Evolutionary conservation across 2,329 filamentous ascomycete species (phyloP).

Genomic region (Sordariomycetes sp.): DNA sequence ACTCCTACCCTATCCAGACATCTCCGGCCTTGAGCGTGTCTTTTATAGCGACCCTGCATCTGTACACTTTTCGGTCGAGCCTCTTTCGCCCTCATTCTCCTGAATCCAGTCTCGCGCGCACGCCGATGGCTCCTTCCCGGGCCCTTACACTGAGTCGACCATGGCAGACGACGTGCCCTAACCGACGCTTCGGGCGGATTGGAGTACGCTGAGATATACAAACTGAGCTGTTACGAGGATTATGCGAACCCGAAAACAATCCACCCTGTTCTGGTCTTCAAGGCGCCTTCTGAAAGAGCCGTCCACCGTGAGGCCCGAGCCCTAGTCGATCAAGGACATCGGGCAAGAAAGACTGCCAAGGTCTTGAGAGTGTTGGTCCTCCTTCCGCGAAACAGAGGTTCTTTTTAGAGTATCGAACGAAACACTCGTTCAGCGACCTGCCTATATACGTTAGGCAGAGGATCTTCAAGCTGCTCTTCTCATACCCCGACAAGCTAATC

Average conservation of each 20-base stretch:
- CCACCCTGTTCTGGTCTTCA: not conserved
- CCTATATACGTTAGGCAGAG: constrained; percentile 14
- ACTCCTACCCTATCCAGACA: too few species aligned
- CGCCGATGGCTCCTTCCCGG: too few species aligned
- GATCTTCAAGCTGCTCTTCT: constrained; percentile 22
- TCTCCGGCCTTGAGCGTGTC: too few species aligned
- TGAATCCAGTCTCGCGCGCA: too few species aligned
- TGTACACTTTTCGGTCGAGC: too few species aligned
- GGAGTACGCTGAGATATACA: not conserved
- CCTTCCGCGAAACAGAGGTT: not conserved
- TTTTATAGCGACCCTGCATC: too few species aligned
- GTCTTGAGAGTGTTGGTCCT: not conserved
- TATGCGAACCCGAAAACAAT: not conserved
- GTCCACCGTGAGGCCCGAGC: not conserved
- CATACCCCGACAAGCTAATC: constrained; percentile 18
- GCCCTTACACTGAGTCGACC: too few species aligned
- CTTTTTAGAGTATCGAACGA: not conserved
- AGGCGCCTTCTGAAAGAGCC: not conserved
- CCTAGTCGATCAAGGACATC: not conserved
- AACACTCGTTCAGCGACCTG: constrained; percentile 17
- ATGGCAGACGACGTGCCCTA: not conserved
- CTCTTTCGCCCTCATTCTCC: too few species aligned
- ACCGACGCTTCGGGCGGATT: not conserved
- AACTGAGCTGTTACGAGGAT: constrained; percentile 1
- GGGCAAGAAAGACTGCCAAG: not conserved